A percentile compares a stretch with the other conserved stretches of the same genome.
Evolutionary conservation across 176 grass and related monocot genomes (phyloP).

Genomic region (Cenchrus purpureus): DNA sequence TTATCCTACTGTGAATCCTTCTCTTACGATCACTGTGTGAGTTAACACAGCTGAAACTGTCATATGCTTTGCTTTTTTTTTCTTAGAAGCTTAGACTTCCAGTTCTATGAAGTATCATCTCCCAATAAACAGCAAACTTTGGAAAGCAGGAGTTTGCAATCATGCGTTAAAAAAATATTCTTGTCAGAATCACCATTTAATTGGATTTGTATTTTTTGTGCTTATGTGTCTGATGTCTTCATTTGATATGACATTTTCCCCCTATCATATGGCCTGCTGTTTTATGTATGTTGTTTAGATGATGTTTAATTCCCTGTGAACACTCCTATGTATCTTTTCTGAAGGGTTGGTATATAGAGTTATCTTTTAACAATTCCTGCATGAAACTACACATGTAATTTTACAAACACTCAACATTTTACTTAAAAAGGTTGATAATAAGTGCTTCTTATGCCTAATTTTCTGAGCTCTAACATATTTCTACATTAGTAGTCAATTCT

Average conservation of each 20-base stretch:
- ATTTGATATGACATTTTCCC: not conserved
- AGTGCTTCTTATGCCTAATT: not conserved
- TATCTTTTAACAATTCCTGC: not conserved
- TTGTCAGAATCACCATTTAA: conserved; percentile 18
- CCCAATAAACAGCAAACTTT: not conserved
- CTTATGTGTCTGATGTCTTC: conserved; percentile 11
- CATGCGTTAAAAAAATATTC: conserved; percentile 26
- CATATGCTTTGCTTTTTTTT: not conserved
- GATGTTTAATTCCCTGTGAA: not conserved
- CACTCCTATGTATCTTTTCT: not conserved
- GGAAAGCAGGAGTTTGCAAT: conserved; percentile 8
- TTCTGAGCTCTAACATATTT: not conserved
- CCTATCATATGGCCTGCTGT: not conserved
- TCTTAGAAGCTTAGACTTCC: conserved; percentile 11
- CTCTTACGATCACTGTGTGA: conserved; percentile 16
- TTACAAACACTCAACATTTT: not conserved
- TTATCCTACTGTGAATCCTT: conserved; percentile 26
- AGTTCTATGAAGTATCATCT: conserved; percentile 30
- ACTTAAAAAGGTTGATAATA: not conserved
- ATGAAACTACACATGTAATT: not conserved
- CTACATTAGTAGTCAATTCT: not conserved
- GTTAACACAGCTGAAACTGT: conserved; percentile 17
- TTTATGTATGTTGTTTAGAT: not conserved
- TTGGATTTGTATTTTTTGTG: conserved; percentile 27
- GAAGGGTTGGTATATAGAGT: not conserved